These are phyloP conservation scores for Mollisiaceae sp. DNA, from an alignment of 2,329 filamentous ascomycete species.

Conservation along the genomic window DNA sequence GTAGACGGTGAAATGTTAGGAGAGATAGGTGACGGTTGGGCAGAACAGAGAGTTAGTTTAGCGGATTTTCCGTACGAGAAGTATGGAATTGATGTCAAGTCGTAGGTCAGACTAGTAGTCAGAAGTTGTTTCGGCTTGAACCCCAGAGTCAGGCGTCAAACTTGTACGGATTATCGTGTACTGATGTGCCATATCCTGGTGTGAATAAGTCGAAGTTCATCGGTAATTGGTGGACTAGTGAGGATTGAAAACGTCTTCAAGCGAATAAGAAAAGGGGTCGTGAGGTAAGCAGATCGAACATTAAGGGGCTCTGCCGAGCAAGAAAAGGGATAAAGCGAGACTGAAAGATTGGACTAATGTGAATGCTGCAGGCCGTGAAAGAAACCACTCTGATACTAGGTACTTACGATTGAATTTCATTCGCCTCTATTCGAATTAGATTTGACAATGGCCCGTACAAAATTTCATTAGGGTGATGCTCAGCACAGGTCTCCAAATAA, in stretches of 20 bases:
- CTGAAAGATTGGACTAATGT: background rate
- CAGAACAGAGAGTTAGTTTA: constrained; percentile 57
- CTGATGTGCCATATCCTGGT: background rate
- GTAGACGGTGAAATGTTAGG: constrained; percentile 56
- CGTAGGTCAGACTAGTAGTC: background rate
- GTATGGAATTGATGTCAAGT: constrained; percentile 57
- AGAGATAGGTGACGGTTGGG: constrained; percentile 63
- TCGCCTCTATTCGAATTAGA: no score
- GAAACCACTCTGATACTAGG: no score
- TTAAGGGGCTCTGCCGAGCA: background rate
- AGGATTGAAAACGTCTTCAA: background rate
- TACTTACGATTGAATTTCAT: no score
- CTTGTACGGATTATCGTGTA: no score
- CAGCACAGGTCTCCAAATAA: background rate
- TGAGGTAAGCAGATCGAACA: background rate
- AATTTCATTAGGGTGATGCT: background rate
- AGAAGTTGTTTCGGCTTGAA: background rate
- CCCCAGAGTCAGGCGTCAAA: no score
- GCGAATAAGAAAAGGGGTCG: background rate
- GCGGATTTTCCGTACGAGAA: constrained; percentile 61
- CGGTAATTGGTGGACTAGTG: background rate
- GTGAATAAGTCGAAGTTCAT: background rate
- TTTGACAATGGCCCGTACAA: no score
- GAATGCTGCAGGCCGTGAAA: no score
- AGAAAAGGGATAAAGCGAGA: background rate